Conservation (phyloP, 495 filamentous ascomycete species). For the Aspergillus affinis region DNA sequence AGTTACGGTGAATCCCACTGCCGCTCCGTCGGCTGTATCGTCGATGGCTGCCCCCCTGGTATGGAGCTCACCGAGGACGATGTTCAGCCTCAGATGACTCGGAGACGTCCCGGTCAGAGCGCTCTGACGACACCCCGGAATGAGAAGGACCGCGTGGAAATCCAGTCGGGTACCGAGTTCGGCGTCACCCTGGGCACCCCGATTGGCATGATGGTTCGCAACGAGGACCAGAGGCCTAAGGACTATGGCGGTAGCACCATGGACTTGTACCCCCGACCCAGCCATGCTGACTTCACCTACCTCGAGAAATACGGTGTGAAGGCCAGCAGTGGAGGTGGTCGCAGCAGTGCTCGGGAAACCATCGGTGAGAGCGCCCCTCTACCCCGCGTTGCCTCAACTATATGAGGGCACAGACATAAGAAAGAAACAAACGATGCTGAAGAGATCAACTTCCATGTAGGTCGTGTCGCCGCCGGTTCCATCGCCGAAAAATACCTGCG, state of each 20-base stretch:
- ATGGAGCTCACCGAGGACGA: slow-evolving; percentile 85
- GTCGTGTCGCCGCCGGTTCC: slow-evolving; percentile 89
- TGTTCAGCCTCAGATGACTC: slow-evolving; percentile 93
- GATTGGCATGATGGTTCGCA: slow-evolving; percentile 82
- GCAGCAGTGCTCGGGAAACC: slow-evolving; percentile 91
- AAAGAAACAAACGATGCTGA: slow-evolving; percentile 20
- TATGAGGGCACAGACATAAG: slow-evolving; percentile 1
- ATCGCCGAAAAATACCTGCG: slow-evolving; percentile 92
- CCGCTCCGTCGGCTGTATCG: slow-evolving; percentile 84
- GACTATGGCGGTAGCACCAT: slow-evolving; percentile 93
- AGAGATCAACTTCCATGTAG: slow-evolving; percentile 24
- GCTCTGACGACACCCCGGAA: slow-evolving; percentile 88
- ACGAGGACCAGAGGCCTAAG: slow-evolving; percentile 91
- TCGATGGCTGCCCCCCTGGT: slow-evolving; percentile 86
- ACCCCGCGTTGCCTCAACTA: background rate
- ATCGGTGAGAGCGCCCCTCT: slow-evolving; percentile 56
- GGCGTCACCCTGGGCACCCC: slow-evolving; percentile 91
- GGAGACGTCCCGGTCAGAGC: slow-evolving; percentile 87
- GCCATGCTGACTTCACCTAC: slow-evolving; percentile 96
- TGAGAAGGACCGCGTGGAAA: slow-evolving; percentile 88
- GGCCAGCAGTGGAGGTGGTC: slow-evolving; percentile 87
- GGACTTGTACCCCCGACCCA: slow-evolving; percentile 86
- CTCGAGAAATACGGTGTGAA: slow-evolving; percentile 96
- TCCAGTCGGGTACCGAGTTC: slow-evolving; percentile 93
- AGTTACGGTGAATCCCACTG: slow-evolving; percentile 92